A percentile compares a stretch with the other conserved stretches of the same genome.
These are phyloP conservation scores for Pseudozyma thailandica DNA, from an alignment of 1,284 basidiomycete genomes.

Conservation along the genomic window DNA sequence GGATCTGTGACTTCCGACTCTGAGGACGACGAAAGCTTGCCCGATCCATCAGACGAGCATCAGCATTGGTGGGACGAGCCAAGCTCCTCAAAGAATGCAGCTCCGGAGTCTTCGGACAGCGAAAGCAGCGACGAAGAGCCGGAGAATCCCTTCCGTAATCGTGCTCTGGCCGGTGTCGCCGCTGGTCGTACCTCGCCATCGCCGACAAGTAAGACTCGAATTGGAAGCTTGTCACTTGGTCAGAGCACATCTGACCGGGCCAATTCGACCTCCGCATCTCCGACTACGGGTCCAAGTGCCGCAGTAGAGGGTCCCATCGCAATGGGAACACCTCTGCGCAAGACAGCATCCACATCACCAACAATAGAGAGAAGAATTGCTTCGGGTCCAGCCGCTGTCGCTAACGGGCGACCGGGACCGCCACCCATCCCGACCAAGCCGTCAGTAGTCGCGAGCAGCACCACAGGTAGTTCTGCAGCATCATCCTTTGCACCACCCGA, in stretches of 20 bases:
- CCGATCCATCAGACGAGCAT: constrained; percentile 44
- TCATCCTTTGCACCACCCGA: constrained; percentile 28
- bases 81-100: neutral
- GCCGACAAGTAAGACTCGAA: constrained; percentile 2
- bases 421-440: constrained; percentile 47
- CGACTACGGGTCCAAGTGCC: constrained; percentile 2
- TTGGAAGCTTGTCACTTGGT: constrained; percentile 2
- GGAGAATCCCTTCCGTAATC: constrained; percentile 22
- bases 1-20: constrained; percentile 20
- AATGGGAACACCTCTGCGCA: constrained; percentile 16
- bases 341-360: constrained; percentile 26
- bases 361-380: constrained; percentile 26
- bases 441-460: constrained; percentile 1
- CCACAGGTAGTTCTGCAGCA: no score
- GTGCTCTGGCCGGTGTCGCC: neutral
- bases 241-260: constrained; percentile 1
- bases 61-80: constrained; percentile 46
- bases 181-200: neutral
- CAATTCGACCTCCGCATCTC: constrained; percentile 21
- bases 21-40: constrained; percentile 26
- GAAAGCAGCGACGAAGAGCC: constrained; percentile 15
- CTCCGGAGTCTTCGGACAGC: constrained; percentile 8
- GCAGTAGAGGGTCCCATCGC: neutral
- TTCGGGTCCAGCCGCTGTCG: constrained; percentile 21
- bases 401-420: constrained; percentile 18